Evolutionary conservation across 805 yeast species (phyloP).

Genomic region (Ogataea philodendri): DNA sequence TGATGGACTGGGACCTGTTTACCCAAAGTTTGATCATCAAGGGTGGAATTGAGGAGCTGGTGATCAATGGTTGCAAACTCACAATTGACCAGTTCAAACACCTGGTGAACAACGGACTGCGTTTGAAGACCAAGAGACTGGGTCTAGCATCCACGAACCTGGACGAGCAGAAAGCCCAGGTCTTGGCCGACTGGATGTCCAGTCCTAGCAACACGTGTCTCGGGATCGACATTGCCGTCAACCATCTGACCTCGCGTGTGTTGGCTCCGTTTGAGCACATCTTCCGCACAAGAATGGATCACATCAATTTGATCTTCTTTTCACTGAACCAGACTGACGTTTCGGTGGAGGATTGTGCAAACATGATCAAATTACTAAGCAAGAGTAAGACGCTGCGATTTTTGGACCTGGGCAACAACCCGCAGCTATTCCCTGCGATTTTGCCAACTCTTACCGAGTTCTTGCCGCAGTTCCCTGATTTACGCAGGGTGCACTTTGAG

Average conservation of each 20-base stretch:
- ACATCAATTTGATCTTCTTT: constrained; percentile 44
- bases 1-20: constrained; percentile 55
- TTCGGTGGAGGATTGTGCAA: constrained; percentile 37
- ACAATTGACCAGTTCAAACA: constrained; percentile 40
- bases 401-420: constrained; percentile 52
- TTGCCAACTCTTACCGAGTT: constrained; percentile 43
- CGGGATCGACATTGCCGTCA: constrained; percentile 57
- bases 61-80: constrained; percentile 54
- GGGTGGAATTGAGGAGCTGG: constrained; percentile 58
- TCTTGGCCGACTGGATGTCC: constrained; percentile 49
- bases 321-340: constrained; percentile 52
- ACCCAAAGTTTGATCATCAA: constrained; percentile 40
- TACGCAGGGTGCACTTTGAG: constrained; percentile 54
- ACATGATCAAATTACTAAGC: constrained; percentile 39
- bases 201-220: constrained; percentile 43
- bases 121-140: constrained; percentile 44
- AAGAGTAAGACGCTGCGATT: constrained; percentile 43
- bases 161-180: constrained; percentile 39
- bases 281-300: constrained; percentile 30
- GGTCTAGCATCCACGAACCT: constrained; percentile 55
- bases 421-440: constrained; percentile 50
- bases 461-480: constrained; percentile 44
- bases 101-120: constrained; percentile 42
- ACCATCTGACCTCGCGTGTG: constrained; percentile 48
- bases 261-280: constrained; percentile 45